Conservation (phyloP, 306 rosid genomes). For the Elaeagnus macrophylla region DNA sequence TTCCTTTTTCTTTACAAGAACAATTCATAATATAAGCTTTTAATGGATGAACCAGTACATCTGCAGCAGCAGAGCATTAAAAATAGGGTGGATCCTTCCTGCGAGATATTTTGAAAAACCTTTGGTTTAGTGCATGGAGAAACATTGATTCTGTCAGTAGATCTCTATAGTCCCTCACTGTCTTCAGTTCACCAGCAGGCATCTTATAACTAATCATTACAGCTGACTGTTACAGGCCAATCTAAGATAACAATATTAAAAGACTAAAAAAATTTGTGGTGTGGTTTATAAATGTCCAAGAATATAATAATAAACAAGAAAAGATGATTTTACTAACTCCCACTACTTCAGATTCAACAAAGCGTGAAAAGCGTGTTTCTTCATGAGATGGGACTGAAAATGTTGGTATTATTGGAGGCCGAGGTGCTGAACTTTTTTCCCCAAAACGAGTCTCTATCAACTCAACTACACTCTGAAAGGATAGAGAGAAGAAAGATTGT, state of each 20-base stretch:
- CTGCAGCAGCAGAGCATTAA: slow-evolving; percentile 86
- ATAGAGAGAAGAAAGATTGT: slow-evolving; percentile 16
- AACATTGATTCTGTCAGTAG: slow-evolving; percentile 94
- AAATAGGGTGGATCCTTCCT: slow-evolving; percentile 91
- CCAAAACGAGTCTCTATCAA: slow-evolving; percentile 78
- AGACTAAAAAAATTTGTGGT: slow-evolving; percentile 7
- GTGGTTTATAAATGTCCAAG: slow-evolving; percentile 5
- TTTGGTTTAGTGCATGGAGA: slow-evolving; percentile 73
- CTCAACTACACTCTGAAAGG: slow-evolving; percentile 58
- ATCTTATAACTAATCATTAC: slow-evolving; percentile 93
- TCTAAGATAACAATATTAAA: slow-evolving; percentile 15
- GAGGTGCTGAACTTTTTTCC: slow-evolving; percentile 52
- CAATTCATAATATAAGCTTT: slow-evolving; percentile 84
- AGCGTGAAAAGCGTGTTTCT: slow-evolving; percentile 81
- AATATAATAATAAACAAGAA: slow-evolving; percentile 9
- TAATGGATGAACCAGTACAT: slow-evolving; percentile 68
- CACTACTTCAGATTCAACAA: slow-evolving; percentile 91
- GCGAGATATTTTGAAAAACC: slow-evolving; percentile 88
- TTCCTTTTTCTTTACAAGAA: slow-evolving; percentile 79
- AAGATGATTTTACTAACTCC: slow-evolving; percentile 65
- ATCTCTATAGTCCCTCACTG: slow-evolving; percentile 77
- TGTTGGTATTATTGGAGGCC: slow-evolving; percentile 53
- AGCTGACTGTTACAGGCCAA: slow-evolving; percentile 57
- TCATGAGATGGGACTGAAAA: slow-evolving; percentile 72
- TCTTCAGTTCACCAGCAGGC: slow-evolving; percentile 62